phyloP scores from a whole-genome alignment of 805 yeast genomes.

The Teunomyces stri region DNA sequence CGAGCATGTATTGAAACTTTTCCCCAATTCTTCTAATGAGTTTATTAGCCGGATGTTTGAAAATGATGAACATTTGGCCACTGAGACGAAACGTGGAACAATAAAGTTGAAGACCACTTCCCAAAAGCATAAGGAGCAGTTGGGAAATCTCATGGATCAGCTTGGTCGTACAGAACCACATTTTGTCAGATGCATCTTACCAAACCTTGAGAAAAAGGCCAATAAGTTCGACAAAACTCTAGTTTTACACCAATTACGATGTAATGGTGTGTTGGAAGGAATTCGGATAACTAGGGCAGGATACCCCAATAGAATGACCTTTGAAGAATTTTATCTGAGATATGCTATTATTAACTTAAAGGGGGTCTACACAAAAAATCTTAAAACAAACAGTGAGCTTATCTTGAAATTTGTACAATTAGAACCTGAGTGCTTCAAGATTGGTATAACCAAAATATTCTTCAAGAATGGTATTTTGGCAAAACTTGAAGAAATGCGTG shows the following conservation, averaged over 20 bases:
- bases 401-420: conserved; percentile 63
- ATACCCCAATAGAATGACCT: conserved; percentile 87
- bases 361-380: conserved; percentile 42
- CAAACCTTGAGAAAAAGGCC: conserved; percentile 74
- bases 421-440: conserved; percentile 56
- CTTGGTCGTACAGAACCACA: conserved; percentile 86
- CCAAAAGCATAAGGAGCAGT: conserved; percentile 84
- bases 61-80: conserved; percentile 27
- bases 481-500: conserved; percentile 74
- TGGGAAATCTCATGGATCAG: conserved; percentile 66
- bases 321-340: conserved; percentile 72
- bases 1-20: conserved; percentile 63
- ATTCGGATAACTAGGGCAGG: conserved; percentile 97
- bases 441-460: conserved; percentile 72
- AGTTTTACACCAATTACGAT: conserved; percentile 85
- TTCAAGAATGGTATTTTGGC: conserved; percentile 79
- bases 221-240: conserved; percentile 68
- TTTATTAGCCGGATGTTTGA: conserved; percentile 58
- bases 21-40: conserved; percentile 54
- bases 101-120: conserved; percentile 62
- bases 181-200: conserved; percentile 93
- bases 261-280: conserved; percentile 98
- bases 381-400: conserved; percentile 66
- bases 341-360: conserved; percentile 67
- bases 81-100: conserved; percentile 36